Percentiles rank a stretch among this genome's conserved stretches.
These are phyloP conservation scores for Pseudoscleropodium purum DNA, from an alignment of 225 moss, liverwort and hornwort genomes.

Conservation along the genomic window DNA sequence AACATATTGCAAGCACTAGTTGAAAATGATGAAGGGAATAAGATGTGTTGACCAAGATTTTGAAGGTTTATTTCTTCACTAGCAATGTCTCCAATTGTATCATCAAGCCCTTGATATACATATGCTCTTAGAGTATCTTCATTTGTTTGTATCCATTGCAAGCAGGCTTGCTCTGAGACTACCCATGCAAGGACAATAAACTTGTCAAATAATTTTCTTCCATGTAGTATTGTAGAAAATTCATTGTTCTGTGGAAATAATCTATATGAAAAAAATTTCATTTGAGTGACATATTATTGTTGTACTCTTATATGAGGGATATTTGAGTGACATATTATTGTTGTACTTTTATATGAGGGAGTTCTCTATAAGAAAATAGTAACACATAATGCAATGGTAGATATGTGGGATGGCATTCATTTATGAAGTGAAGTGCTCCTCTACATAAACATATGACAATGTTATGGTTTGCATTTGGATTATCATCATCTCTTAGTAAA, in stretches of 20 bases:
- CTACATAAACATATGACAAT: fast-evolving
- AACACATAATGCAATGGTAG: neutral
- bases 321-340: neutral
- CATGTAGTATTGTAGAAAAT: neutral
- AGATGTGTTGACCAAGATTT: neutral
- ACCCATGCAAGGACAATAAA: fast-evolving
- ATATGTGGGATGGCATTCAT: neutral
- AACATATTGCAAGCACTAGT: fast-evolving
- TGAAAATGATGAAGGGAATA: neutral
- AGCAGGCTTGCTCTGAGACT: fast-evolving
- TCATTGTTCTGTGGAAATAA: neutral
- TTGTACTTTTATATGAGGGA: too few species aligned
- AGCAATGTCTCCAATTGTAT: neutral
- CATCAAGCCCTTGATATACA: neutral
- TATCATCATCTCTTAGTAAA: fast-evolving
- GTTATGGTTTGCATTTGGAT: neutral
- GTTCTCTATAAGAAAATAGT: neutral
- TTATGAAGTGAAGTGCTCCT: fast-evolving
- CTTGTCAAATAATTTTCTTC: neutral
- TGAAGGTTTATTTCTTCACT: neutral
- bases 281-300: neutral
- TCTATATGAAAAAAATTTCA: neutral
- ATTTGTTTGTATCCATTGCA: neutral
- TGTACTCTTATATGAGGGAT: fast-evolving
- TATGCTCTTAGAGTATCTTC: neutral